These are phyloP conservation scores for Chytriomyces hyalinus DNA, from an alignment of 192 early-diverging fungal species.

Conservation along the genomic window DNA sequence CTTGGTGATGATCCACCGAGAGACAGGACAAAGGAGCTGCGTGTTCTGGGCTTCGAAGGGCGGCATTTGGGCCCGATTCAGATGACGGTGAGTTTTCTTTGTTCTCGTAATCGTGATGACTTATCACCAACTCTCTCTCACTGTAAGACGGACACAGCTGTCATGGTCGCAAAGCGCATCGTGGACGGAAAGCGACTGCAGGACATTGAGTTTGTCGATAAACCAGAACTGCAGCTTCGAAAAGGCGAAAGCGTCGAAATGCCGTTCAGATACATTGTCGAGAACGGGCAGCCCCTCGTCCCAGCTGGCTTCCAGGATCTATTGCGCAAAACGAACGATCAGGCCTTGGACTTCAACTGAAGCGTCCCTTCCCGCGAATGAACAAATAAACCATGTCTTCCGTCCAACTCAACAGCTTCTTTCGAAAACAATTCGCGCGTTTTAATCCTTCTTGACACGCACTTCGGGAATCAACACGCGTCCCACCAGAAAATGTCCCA, in stretches of 20 bases:
- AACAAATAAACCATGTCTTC: too few species aligned
- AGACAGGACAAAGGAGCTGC: slow-evolving; percentile 60
- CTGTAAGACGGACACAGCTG: slow-evolving; percentile 72
- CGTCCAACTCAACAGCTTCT: too few species aligned
- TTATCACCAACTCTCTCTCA: background rate
- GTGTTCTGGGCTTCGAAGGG: slow-evolving; percentile 70
- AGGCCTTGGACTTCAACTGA: slow-evolving; percentile 23
- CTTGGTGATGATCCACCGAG: slow-evolving; percentile 58
- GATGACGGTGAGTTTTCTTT: slow-evolving; percentile 64
- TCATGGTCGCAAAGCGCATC: slow-evolving; percentile 71
- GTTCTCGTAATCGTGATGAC: background rate
- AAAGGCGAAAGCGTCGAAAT: slow-evolving; percentile 76
- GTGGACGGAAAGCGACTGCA: slow-evolving; percentile 68
- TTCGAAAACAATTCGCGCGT: background rate
- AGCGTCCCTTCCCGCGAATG: too few species aligned
- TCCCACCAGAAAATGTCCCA: slow-evolving; percentile 69
- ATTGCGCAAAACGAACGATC: slow-evolving; percentile 73
- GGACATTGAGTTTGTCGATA: slow-evolving; percentile 72
- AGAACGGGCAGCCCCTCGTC: slow-evolving; percentile 58
- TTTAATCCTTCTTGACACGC: background rate
- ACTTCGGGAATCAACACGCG: slow-evolving; percentile 47
- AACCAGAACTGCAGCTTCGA: slow-evolving; percentile 71
- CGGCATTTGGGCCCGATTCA: slow-evolving; percentile 77
- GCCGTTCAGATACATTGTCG: slow-evolving; percentile 78
- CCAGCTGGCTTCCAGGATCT: slow-evolving; percentile 77